Conservation (phyloP, 108 stramenopile genomes). For the Skeletonema potamos region DNA sequence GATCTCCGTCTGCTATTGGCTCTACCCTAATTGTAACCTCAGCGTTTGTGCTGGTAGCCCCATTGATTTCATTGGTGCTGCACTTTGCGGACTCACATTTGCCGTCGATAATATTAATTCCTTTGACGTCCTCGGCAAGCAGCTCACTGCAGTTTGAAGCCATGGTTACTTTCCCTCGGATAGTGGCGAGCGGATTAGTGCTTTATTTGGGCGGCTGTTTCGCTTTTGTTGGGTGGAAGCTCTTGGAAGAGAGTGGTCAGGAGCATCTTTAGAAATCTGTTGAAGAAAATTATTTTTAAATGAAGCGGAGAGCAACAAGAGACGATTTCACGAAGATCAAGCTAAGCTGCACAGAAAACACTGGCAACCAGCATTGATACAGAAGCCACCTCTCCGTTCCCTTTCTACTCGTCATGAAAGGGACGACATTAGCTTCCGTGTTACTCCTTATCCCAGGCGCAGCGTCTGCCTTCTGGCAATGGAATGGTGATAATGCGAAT, state of each 20-base stretch:
- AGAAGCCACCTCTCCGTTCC: neutral
- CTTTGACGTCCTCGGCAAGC: neutral
- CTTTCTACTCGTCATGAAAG: neutral
- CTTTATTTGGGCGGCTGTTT: neutral
- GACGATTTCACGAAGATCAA: neutral
- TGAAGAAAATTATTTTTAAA: neutral
- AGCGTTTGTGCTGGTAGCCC: neutral
- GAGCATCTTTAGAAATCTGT: neutral
- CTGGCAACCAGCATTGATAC: neutral
- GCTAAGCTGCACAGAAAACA: neutral
- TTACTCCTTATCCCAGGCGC: slow-evolving; percentile 11
- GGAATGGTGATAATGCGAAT: slow-evolving; percentile 1
- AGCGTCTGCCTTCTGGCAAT: slow-evolving; percentile 28
- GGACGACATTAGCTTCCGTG: neutral
- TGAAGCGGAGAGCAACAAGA: neutral
- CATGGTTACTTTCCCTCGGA: neutral
- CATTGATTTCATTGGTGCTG: neutral
- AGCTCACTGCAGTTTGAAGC: neutral
- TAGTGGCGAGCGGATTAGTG: neutral
- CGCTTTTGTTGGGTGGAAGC: neutral
- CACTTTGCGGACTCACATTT: neutral
- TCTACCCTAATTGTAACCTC: neutral
- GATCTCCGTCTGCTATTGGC: neutral
- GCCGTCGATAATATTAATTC: neutral
- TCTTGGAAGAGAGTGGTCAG: neutral